These are phyloP conservation scores for Barnettozyma pratensis DNA, from an alignment of 805 yeast genomes.

Conservation along the genomic window DNA sequence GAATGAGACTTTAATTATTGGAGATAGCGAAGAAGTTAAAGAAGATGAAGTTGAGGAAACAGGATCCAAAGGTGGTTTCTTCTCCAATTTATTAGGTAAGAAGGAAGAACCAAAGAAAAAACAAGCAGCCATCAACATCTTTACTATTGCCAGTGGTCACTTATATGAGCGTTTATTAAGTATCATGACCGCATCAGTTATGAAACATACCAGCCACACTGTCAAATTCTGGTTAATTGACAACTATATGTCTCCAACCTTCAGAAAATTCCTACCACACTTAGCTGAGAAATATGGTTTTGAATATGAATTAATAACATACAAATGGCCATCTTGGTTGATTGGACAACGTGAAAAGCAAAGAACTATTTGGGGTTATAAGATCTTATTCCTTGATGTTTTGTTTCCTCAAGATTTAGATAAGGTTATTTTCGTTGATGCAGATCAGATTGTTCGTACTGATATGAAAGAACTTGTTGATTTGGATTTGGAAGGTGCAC, in stretches of 20 bases:
- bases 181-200: constrained; percentile 79
- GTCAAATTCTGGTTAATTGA: constrained; percentile 87
- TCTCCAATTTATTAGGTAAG: constrained; percentile 12
- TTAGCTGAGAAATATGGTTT: constrained; percentile 57
- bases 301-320: constrained; percentile 71
- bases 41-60: constrained; percentile 2
- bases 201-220: constrained; percentile 54
- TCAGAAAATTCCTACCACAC: constrained; percentile 53
- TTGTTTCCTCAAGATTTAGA: constrained; percentile 75
- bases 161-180: constrained; percentile 67
- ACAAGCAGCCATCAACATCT: constrained; percentile 69
- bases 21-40: constrained; percentile 10
- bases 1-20: constrained; percentile 12
- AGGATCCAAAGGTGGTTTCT: constrained; percentile 11
- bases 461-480: constrained; percentile 67
- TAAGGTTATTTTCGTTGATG: constrained; percentile 79
- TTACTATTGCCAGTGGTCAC: constrained; percentile 80
- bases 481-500: constrained; percentile 69
- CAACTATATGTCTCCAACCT: constrained; percentile 68
- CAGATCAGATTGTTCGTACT: constrained; percentile 75
- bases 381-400: constrained; percentile 80
- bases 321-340: constrained; percentile 92
- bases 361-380: constrained; percentile 83
- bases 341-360: constrained; percentile 73
- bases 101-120: background rate